Evolutionary conservation across 352 stramenopile species (phyloP), one percentile per base, ranked within the genome.

Genomic region (Blastocystis sp.): DNA sequence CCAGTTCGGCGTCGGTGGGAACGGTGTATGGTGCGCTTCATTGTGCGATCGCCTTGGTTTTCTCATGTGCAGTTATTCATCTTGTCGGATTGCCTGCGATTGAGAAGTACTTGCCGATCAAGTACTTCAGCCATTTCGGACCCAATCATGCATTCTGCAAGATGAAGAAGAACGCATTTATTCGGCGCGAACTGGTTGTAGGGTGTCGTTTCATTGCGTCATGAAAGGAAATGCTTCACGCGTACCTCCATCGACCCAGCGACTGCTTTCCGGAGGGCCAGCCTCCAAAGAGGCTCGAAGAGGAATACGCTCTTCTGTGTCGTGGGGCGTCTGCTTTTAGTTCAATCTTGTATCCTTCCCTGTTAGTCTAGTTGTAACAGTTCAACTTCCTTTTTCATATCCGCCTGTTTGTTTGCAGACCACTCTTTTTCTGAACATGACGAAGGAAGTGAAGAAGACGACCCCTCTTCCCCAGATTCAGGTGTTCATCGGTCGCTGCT

Each of bases 401-500:
- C 18, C 7, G 24, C n/a, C 29, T 48, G 36, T 81, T 63, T 24
- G n/a, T 81, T 81, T 29, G 42, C 6, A 32, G 4, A 48, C 21
- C 21, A 29, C 32, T 34, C 32, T 81, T 64, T 46, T 32, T 24
- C n/a, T 64, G 16, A 40, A 44, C 16, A 32, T 48, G n/a, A 63
- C 53, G 46, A 81, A 78, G 48, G 48, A 63, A 38, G 32, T 2
- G 14, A 56, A 78, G 51, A 57, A 78, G 38, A 40, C n/a, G 0
- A 29, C 67, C 21, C 27, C 46, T 38, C 16, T 64, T 42, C 46
- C 69, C 34, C 32, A 48, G 29, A 61, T 81, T 16, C 14, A 16
- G 24, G 40, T 81, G 9, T 61, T 81, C 27, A 51, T 81, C 24
- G 69, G 69, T 34, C 42, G 51, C 11, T 81, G 69, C 42, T 63